Conservation (phyloP, 1,139 yeast species). For the Ogataea hybrid region DNA sequence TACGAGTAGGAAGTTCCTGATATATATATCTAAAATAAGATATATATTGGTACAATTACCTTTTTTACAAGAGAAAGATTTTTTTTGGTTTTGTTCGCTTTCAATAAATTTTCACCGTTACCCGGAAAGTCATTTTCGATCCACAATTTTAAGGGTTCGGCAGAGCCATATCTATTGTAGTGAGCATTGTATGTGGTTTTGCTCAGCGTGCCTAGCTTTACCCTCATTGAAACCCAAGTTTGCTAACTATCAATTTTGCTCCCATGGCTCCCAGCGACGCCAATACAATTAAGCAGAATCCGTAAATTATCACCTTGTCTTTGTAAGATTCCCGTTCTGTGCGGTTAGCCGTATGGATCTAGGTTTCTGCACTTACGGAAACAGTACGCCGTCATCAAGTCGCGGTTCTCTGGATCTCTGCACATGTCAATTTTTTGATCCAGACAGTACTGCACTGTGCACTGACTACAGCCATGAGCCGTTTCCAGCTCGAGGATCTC, state of each 20-base stretch:
- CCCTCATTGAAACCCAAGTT: too few species aligned
- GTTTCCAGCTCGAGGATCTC: slow-evolving; percentile 16
- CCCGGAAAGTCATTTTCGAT: slow-evolving; percentile 3
- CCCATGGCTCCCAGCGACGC: slow-evolving; percentile 37
- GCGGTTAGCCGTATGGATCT: slow-evolving; percentile 3
- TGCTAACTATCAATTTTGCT: neutral
- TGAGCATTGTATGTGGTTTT: too few species aligned
- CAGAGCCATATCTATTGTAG: too few species aligned
- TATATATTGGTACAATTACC: slow-evolving; percentile 12
- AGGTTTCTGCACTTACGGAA: slow-evolving; percentile 41
- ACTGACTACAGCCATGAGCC: slow-evolving; percentile 19
- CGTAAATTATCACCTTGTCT: slow-evolving; percentile 51
- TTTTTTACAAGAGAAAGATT: slow-evolving; percentile 10
- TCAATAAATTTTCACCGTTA: slow-evolving; percentile 11
- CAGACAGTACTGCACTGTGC: slow-evolving; percentile 37
- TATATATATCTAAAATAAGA: slow-evolving; percentile 10
- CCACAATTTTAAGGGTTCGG: neutral
- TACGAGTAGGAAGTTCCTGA: slow-evolving; percentile 6
- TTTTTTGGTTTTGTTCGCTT: slow-evolving; percentile 11
- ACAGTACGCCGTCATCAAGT: slow-evolving; percentile 47
- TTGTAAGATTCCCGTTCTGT: slow-evolving; percentile 54
- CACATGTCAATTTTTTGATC: slow-evolving; percentile 35
- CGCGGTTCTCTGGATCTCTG: slow-evolving; percentile 24
- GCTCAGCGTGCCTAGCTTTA: too few species aligned
- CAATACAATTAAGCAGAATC: slow-evolving; percentile 44